Evolutionary conservation across 139 green algal species (phyloP).

Genomic region (Diplosphaera chodatii): DNA sequence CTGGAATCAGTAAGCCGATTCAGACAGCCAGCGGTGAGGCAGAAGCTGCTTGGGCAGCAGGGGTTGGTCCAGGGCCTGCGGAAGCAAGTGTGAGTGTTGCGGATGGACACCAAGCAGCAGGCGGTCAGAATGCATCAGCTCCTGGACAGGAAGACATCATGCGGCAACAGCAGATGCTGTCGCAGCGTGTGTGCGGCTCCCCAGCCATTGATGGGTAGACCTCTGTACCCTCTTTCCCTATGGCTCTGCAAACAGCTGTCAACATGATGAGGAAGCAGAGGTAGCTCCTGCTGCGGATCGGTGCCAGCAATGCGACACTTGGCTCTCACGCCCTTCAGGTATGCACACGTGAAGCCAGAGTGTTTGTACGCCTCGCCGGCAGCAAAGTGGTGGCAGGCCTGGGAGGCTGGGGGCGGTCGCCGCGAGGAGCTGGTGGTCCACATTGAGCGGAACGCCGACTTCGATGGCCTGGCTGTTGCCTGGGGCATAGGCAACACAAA

Average conservation of each 20-base stretch:
- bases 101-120: background rate
- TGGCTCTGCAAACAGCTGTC: too few species aligned
- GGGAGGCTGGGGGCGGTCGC: constrained; percentile 3
- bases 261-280: too few species aligned
- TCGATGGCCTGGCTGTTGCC: constrained; percentile 69
- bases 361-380: constrained; percentile 52
- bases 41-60: too few species aligned
- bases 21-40: too few species aligned
- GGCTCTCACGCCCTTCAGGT: constrained; percentile 31
- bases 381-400: constrained; percentile 19
- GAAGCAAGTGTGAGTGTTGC: too few species aligned
- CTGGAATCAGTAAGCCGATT: too few species aligned
- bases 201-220: constrained; percentile 55
- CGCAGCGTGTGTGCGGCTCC: constrained; percentile 43
- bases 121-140: too few species aligned
- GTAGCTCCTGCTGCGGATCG: too few species aligned
- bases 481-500: constrained; percentile 79
- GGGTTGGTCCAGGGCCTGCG: too few species aligned
- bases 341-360: constrained; percentile 52
- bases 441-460: constrained; percentile 42
- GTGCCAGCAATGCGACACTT: too few species aligned
- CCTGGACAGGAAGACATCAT: too few species aligned
- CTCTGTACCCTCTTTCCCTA: too few species aligned
- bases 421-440: constrained; percentile 20
- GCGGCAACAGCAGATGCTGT: background rate